Evolutionary conservation across 345 rosid genomes (phyloP).

Genomic region (Hypericum androsaemum): DNA sequence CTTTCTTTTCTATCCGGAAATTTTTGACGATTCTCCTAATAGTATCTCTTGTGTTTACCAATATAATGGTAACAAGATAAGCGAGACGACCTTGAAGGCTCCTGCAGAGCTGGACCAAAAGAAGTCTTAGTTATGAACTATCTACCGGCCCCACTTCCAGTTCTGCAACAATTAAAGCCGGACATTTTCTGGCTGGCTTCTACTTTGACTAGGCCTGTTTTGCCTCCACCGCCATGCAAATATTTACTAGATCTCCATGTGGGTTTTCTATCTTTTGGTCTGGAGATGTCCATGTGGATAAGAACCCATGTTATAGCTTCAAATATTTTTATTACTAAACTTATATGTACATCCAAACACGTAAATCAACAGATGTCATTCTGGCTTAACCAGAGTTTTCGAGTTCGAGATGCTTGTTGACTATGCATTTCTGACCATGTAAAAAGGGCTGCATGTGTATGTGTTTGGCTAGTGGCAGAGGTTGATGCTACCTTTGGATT

Average conservation of each 20-base stretch:
- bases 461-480: conserved; percentile 5
- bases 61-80: no score
- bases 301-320: no score
- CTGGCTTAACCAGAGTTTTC: neutral
- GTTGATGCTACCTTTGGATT: conserved; percentile 23
- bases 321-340: no score
- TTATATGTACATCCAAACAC: no score
- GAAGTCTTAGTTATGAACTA: neutral
- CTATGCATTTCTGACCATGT: conserved; percentile 18
- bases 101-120: conserved; percentile 5
- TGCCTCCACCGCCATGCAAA: conserved; percentile 1
- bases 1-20: no score
- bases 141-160: neutral
- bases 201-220: conserved; percentile 13
- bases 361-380: neutral
- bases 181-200: neutral
- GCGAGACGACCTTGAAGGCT: conserved; percentile 7
- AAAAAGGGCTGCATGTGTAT: neutral
- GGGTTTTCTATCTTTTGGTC: no score
- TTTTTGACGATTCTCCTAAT: no score
- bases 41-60: no score
- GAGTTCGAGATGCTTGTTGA: conserved; percentile 2
- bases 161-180: neutral
- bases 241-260: no score
- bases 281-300: no score